These are phyloP conservation scores for Blastobotrys indianensis DNA, from an alignment of 1,139 yeast species.

Conservation along the genomic window DNA sequence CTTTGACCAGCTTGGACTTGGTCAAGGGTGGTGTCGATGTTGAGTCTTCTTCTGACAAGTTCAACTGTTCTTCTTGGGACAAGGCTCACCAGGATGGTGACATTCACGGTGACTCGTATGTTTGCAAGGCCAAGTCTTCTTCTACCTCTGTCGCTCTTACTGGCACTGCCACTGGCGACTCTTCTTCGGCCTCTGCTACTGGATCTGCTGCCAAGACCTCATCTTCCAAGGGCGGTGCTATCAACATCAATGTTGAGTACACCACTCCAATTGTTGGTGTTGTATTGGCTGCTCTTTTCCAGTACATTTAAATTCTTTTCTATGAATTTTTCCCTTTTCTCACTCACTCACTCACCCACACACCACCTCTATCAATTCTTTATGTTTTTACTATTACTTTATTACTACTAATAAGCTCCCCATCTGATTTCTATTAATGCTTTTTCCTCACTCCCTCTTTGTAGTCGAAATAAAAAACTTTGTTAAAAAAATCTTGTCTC, in stretches of 20 bases:
- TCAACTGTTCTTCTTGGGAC: slow-evolving; percentile 76
- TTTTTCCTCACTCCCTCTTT: no score
- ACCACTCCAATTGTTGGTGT: slow-evolving; percentile 31
- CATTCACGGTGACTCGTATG: slow-evolving; percentile 83
- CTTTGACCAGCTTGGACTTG: slow-evolving; percentile 62
- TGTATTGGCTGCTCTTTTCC: slow-evolving; percentile 33
- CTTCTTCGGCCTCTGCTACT: slow-evolving; percentile 33
- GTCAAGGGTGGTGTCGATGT: slow-evolving; percentile 91
- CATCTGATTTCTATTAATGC: no score
- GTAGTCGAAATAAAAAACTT: no score
- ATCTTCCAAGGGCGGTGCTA: slow-evolving; percentile 40
- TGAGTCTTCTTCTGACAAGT: slow-evolving; percentile 63
- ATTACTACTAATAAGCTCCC: no score
- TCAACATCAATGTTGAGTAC: slow-evolving; percentile 36
- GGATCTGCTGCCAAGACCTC: slow-evolving; percentile 35
- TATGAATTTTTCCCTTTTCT: slow-evolving; percentile 1
- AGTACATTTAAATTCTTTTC: slow-evolving; percentile 25
- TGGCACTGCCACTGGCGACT: slow-evolving; percentile 21
- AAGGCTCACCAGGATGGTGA: slow-evolving; percentile 51
- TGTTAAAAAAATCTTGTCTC: no score
- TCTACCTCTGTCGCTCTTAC: slow-evolving; percentile 46
- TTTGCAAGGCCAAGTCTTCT: slow-evolving; percentile 67
- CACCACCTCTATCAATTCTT: no score
- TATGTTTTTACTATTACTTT: no score
- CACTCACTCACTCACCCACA: no score